These are phyloP conservation scores for Nakataea oryzae DNA, from an alignment of 2,329 filamentous ascomycete species.

Conservation along the genomic window DNA sequence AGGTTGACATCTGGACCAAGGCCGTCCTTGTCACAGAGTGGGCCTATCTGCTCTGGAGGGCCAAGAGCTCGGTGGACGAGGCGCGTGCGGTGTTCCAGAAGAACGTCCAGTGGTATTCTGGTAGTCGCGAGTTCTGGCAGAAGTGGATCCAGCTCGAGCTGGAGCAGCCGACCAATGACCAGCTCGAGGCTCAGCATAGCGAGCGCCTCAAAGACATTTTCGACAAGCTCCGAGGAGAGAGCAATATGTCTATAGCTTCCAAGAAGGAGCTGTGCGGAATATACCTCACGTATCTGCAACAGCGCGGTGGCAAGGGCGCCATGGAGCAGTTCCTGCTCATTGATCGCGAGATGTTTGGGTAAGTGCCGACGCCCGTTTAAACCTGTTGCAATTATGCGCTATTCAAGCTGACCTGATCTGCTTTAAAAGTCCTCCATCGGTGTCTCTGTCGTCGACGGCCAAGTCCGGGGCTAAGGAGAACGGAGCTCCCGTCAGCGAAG, in stretches of 20 bases:
- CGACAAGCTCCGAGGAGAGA: constrained; percentile 63
- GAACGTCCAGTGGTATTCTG: constrained; percentile 74
- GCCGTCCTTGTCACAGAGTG: constrained; percentile 82
- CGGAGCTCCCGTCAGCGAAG: constrained; percentile 26
- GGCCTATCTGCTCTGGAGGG: constrained; percentile 79
- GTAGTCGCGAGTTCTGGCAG: constrained; percentile 83
- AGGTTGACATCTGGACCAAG: constrained; percentile 69
- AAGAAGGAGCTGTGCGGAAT: constrained; percentile 66
- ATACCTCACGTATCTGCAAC: constrained; percentile 78
- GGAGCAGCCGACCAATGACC: constrained; percentile 61
- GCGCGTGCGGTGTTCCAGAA: constrained; percentile 75
- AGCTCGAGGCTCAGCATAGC: constrained; percentile 54
- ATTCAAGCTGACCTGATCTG: constrained; percentile 5
- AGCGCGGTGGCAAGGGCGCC: constrained; percentile 69
- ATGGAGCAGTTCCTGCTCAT: constrained; percentile 79
- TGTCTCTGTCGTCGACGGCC: constrained; percentile 23
- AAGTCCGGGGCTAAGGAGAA: constrained; percentile 34
- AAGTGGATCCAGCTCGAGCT: constrained; percentile 85
- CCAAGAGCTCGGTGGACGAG: constrained; percentile 69
- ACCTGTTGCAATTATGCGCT: background rate
- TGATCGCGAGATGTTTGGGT: constrained; percentile 83
- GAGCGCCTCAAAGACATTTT: constrained; percentile 73
- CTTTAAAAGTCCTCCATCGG: constrained; percentile 30
- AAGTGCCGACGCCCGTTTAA: constrained; percentile 18
- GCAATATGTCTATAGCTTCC: constrained; percentile 52